phyloP scores from a whole-genome alignment of 2,329 filamentous ascomycete species.

The Alternaria ventricosa region DNA sequence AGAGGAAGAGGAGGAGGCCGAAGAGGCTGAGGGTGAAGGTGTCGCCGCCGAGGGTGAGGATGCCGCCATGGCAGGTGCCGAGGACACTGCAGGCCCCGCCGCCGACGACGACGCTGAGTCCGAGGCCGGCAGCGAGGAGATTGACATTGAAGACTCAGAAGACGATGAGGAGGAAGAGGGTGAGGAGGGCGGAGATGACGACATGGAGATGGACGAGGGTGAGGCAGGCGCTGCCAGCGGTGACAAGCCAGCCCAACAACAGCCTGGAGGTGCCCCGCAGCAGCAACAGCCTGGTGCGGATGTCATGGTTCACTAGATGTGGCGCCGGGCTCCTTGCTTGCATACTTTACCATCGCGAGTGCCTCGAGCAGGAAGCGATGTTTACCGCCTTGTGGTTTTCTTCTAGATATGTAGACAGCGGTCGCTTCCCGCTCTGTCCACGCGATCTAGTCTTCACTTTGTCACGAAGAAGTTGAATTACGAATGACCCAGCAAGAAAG shows the following conservation, averaged over 20 bases:
- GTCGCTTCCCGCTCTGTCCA: background rate
- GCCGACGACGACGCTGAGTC: constrained; percentile 71
- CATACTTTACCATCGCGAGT: constrained; percentile 3
- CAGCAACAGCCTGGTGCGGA: constrained; percentile 39
- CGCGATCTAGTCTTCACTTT: constrained; percentile 5
- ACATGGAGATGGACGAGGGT: constrained; percentile 65
- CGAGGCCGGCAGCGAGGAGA: constrained; percentile 78
- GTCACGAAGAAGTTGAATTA: background rate
- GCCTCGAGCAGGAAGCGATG: background rate
- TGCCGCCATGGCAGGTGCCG: constrained; percentile 76
- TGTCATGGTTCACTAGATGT: constrained; percentile 50
- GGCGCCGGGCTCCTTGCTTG: background rate
- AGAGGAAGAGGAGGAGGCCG: constrained; percentile 70
- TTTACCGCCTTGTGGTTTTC: background rate
- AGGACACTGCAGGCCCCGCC: constrained; percentile 58
- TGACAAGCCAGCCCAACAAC: constrained; percentile 40
- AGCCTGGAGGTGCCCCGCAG: constrained; percentile 28
- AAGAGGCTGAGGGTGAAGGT: constrained; percentile 61
- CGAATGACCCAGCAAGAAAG: background rate
- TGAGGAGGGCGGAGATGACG: constrained; percentile 62
- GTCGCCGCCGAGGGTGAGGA: constrained; percentile 65
- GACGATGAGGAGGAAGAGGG: constrained; percentile 73
- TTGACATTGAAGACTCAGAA: constrained; percentile 77
- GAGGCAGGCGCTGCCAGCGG: constrained; percentile 45
- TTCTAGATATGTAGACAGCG: background rate